Evolutionary conservation across 306 rosid species (phyloP), one percentile per base, ranked within the genome.

Genomic region (Carpinus fangiana): DNA sequence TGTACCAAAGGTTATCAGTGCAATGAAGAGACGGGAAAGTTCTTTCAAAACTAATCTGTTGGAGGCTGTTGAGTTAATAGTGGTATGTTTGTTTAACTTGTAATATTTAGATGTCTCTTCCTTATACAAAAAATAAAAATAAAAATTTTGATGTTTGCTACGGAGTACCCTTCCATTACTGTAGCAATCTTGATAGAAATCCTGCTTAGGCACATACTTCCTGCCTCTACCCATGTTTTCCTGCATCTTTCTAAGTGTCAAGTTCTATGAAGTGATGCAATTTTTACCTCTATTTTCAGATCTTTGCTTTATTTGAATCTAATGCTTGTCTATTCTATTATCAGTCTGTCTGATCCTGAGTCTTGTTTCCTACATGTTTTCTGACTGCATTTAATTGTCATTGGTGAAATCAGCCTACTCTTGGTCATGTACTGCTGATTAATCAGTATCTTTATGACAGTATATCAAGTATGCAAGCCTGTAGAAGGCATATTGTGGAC

Each of bases 21-120:
- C 78, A 75, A 67, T 88, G 87, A 89, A 87, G 90, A 87, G 86
- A 81, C 85, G 96, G 78, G 98, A 94, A 73, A 77, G 83, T 72
- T 85, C 88, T 53, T 94, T 92, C 75, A 85, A 83, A 76, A 76
- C 81, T 76, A 65, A 11, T 75, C 80, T 94, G 68, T 89, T 85
- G 86, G 73, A 82, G 83, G 90, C 91, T 81, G 83, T 86, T 80
- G 89, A 86, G 72, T 41, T 72, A 84, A 72, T 86, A 26, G 83
- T 84, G 94, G 97, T 94, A 80, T 81, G 85, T 72, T 72, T 78
- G 41, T 60, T 66, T 79, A 23, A 75, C 64, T 17, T 31, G 70
- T 75, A 46, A 45, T 54, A 23, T n/a, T 64, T 23, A 38, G 43
- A 38, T 38, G 0, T 4, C 43, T 38, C 43, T 38, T 38, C 4